These are phyloP conservation scores for Aspergillus pseudotamarii DNA, from an alignment of 2,329 filamentous ascomycete species.

Conservation along the genomic window DNA sequence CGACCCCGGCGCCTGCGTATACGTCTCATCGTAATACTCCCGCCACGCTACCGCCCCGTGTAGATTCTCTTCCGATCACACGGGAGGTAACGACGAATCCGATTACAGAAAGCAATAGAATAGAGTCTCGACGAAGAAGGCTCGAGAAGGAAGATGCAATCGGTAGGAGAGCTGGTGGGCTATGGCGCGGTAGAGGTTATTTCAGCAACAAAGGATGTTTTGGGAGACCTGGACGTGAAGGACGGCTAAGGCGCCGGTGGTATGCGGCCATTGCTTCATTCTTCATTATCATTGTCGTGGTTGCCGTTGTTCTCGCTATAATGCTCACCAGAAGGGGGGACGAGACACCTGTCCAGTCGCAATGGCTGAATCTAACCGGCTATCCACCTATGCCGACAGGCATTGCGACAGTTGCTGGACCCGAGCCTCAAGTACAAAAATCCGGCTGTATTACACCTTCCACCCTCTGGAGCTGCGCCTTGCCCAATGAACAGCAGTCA, in stretches of 20 bases:
- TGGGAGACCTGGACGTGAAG: constrained; percentile 65
- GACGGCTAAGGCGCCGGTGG: constrained; percentile 63
- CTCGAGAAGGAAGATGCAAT: constrained; percentile 68
- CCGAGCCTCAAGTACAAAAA: constrained; percentile 66
- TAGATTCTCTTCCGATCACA: constrained; percentile 28
- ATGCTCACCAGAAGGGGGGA: constrained; percentile 54
- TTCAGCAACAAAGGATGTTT: constrained; percentile 67
- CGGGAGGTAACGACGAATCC: constrained; percentile 27
- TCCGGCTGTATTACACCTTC: constrained; percentile 71
- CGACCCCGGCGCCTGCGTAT: constrained; percentile 37
- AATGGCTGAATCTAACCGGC: constrained; percentile 82
- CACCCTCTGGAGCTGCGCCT: constrained; percentile 81
- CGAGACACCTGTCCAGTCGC: constrained; percentile 49
- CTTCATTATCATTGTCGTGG: constrained; percentile 58
- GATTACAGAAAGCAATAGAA: constrained; percentile 32
- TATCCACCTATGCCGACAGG: constrained; percentile 88
- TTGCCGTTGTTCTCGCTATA: constrained; percentile 61
- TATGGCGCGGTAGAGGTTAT: constrained; percentile 68
- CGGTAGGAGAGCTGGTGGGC: constrained; percentile 60
- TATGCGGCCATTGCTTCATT: constrained; percentile 57
- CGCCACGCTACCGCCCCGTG: constrained; percentile 28
- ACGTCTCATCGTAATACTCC: constrained; percentile 31
- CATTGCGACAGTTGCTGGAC: constrained; percentile 74
- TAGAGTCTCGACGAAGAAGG: constrained; percentile 57
- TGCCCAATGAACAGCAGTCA: constrained; percentile 76